phyloP scores from a whole-genome alignment of 805 yeast genomes.

The Candida sanyiensis region DNA sequence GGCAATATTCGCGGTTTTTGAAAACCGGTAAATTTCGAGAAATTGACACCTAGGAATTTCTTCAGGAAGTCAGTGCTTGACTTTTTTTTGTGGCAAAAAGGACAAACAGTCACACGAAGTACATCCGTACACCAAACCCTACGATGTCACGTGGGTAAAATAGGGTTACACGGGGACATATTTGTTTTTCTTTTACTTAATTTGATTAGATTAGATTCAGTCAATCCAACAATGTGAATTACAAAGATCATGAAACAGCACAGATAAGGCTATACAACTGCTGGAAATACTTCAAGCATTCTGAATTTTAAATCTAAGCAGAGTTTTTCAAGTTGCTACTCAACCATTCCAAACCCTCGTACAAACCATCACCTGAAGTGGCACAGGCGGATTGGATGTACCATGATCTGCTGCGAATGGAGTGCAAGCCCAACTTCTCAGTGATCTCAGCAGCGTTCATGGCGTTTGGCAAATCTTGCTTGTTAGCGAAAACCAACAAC shows the following conservation, averaged over 20 bases:
- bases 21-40: no score
- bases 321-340: constrained; percentile 81
- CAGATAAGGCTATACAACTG: neutral
- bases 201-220: neutral
- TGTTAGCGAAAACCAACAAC: constrained; percentile 93
- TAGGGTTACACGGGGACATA: neutral
- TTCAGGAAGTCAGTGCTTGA: neutral
- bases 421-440: constrained; percentile 92
- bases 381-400: constrained; percentile 99
- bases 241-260: constrained; percentile 1
- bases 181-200: neutral
- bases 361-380: constrained; percentile 97
- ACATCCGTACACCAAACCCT: neutral
- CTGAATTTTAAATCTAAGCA: constrained; percentile 26
- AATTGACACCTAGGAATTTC: no score
- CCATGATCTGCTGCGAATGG: constrained; percentile 99
- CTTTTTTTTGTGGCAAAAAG: neutral
- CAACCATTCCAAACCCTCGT: constrained; percentile 97
- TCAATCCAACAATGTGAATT: no score
- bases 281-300: constrained; percentile 3
- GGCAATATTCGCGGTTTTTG: constrained; percentile 1
- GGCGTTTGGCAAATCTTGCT: constrained; percentile 98
- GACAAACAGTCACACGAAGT: neutral
- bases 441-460: constrained; percentile 99
- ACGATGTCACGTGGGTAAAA: no score